phyloP scores from a whole-genome alignment of 1,284 basidiomycete species.

The Ustilago trichophora region DNA sequence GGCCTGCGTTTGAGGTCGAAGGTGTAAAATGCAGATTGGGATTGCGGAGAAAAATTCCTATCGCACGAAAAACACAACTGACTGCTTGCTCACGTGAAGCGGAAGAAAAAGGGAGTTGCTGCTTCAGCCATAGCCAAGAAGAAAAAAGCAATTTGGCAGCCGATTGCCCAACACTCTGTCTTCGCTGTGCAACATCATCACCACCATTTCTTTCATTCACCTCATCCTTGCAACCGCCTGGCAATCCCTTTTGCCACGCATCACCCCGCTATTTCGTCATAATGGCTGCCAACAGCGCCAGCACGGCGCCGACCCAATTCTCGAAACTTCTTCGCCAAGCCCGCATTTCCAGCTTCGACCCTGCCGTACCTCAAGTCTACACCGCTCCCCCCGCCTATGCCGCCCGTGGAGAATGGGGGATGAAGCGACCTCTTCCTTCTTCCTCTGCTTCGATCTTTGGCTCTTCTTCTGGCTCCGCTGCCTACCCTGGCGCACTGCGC shows the following conservation, averaged over 20 bases:
- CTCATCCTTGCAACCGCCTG: too few species aligned
- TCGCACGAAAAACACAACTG: conserved; percentile 27
- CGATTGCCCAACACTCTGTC: too few species aligned
- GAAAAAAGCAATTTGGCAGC: too few species aligned
- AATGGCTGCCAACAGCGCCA: conserved; percentile 30
- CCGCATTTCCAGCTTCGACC: conserved; percentile 56
- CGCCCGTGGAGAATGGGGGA: conserved; percentile 60
- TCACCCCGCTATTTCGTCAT: too few species aligned
- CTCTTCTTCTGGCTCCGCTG: conserved; percentile 45
- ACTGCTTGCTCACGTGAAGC: conserved; percentile 24
- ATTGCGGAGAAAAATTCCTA: conserved; percentile 6
- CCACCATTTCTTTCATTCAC: too few species aligned
- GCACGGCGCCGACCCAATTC: conserved; percentile 45
- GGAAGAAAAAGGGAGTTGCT: conserved; percentile 25
- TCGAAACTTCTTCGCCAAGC: conserved; percentile 55
- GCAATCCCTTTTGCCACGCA: too few species aligned
- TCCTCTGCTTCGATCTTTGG: conserved; percentile 42
- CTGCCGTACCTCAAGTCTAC: conserved; percentile 55
- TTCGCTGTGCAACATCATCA: too few species aligned
- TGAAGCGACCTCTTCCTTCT: conserved; percentile 59
- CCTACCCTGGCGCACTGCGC: conserved; percentile 49
- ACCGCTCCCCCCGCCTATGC: conserved; percentile 55
- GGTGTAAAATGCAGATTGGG: too few species aligned
- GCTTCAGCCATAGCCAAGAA: too few species aligned
- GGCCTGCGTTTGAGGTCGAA: too few species aligned